Evolutionary conservation across 2,329 filamentous ascomycete genomes (phyloP), one percentile per base, ranked within the genome.

Genomic region (Akanthomyces dipterigenus): DNA sequence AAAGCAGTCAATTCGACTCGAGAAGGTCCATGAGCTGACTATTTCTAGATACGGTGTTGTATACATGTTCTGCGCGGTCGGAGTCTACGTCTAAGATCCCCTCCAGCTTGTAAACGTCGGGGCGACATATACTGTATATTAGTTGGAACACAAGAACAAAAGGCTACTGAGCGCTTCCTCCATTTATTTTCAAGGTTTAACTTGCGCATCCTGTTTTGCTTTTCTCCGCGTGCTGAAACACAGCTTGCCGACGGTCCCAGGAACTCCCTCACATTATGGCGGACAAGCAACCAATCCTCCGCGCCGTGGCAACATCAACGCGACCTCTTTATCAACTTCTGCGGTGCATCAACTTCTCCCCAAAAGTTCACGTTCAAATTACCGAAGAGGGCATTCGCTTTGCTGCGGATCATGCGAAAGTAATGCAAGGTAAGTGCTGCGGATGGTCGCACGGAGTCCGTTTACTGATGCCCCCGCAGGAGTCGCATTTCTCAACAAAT

Each of bases 61-160:
- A 50, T 97, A 95, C 78, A 96, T 97, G 89, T 98, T 99, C 78
- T 99, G 95, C 78, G 95, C 93, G 63, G 95, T 95, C 73, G 95
- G 95, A 74, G 95, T 99, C 72, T 98, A 99, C 87, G 91, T 99
- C 75, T 99, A 85, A 81, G 74, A 85, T 78, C 77, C 78, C 75
- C 69, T 63, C 65, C 63, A 72, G 73, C 71, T 67, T 57, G 65
- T 64, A 65, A 67, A 68, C 58, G 67, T 66, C 67, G 63, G 61
- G 57, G 65, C 67, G 66, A 65, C 67, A 67, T 64, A 65, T 67
- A 65, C 64, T 75, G 72, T 75, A 75, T 65, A 72, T 66, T 76
- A 76, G 71, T 71, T 70, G 70, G 67, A 70, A 62, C 67, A 62
- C 67, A 65, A 69, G 65, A 70, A 71, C 63, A 71, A 65, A 71